These are phyloP conservation scores for Scheffersomyces lignosus DNA, from an alignment of 805 yeast genomes.

Conservation along the genomic window DNA sequence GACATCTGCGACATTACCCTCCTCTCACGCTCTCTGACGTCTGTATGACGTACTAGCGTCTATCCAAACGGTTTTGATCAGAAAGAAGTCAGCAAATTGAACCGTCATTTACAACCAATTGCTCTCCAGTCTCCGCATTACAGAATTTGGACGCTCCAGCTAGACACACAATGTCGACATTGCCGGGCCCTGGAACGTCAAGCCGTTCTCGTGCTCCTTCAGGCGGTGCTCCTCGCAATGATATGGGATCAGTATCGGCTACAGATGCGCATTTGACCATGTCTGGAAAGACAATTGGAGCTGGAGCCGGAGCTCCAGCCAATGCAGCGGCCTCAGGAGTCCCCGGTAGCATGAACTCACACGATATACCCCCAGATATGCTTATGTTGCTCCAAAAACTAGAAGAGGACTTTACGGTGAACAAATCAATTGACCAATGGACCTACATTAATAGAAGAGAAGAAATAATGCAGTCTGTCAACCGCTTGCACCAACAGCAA, in stretches of 20 bases:
- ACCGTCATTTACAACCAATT: too few relatives aligned
- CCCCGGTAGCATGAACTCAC: constrained; percentile 16
- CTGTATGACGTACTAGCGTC: too few relatives aligned
- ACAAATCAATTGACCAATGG: constrained; percentile 46
- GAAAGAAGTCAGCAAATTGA: too few relatives aligned
- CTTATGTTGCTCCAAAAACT: constrained; percentile 39
- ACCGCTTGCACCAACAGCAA: constrained; percentile 33
- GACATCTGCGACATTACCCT: too few relatives aligned
- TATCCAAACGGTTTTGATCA: too few relatives aligned
- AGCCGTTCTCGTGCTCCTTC: constrained; percentile 18
- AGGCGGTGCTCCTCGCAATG: constrained; percentile 16
- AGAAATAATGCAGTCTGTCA: constrained; percentile 41
- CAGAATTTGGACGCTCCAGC: too few relatives aligned
- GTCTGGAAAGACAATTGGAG: constrained; percentile 7
- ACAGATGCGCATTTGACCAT: constrained; percentile 20
- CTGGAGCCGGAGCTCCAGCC: constrained; percentile 12
- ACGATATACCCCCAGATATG: constrained; percentile 48
- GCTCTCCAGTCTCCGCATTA: too few relatives aligned
- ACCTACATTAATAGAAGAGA: constrained; percentile 46
- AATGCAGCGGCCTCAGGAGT: constrained; percentile 10
- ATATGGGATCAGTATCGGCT: constrained; percentile 22
- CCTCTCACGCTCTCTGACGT: too few relatives aligned
- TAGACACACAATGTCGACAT: too few relatives aligned
- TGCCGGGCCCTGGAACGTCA: too few relatives aligned
- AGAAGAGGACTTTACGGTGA: constrained; percentile 42